These are phyloP conservation scores for Talaromyces wortmannii DNA, from an alignment of 495 filamentous ascomycete species.

Conservation along the genomic window DNA sequence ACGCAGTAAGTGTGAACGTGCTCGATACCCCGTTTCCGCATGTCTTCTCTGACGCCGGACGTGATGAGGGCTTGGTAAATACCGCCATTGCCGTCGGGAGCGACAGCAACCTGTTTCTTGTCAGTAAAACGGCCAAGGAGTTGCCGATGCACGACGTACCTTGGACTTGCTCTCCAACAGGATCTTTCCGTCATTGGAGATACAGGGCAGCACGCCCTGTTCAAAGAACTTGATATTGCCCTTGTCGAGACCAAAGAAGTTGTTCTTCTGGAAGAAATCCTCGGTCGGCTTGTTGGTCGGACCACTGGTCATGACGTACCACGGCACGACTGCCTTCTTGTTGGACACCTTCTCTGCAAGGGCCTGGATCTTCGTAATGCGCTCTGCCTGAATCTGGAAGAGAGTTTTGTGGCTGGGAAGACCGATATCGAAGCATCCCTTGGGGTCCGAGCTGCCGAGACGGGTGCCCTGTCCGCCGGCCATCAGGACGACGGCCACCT, in stretches of 20 bases:
- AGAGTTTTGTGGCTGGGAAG: constrained; percentile 87
- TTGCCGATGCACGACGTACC: constrained; percentile 31
- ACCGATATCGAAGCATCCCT: constrained; percentile 94
- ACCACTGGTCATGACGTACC: constrained; percentile 99
- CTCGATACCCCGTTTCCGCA: constrained; percentile 81
- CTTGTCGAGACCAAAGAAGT: constrained; percentile 81
- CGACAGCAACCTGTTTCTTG: constrained; percentile 65
- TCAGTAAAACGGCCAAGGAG: neutral
- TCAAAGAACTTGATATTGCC: constrained; percentile 92
- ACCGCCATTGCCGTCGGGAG: constrained; percentile 97
- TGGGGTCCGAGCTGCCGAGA: constrained; percentile 88
- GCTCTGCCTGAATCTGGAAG: constrained; percentile 95
- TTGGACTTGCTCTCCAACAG: constrained; percentile 84
- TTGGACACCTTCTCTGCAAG: constrained; percentile 68
- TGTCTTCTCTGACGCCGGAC: constrained; percentile 77
- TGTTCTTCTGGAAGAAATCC: constrained; percentile 83
- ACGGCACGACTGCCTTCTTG: constrained; percentile 73
- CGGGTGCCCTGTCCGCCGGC: constrained; percentile 95
- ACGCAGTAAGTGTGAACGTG: constrained; percentile 98
- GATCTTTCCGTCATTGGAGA: constrained; percentile 97
- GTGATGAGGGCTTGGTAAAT: constrained; percentile 89
- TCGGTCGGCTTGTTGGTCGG: constrained; percentile 91
- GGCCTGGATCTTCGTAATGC: constrained; percentile 80
- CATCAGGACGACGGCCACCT: constrained; percentile 94
- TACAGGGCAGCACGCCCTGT: constrained; percentile 93